Evolutionary conservation across 2,329 filamentous ascomycete species (phyloP).

Genomic region (Ophiocordyceps sinensis): DNA sequence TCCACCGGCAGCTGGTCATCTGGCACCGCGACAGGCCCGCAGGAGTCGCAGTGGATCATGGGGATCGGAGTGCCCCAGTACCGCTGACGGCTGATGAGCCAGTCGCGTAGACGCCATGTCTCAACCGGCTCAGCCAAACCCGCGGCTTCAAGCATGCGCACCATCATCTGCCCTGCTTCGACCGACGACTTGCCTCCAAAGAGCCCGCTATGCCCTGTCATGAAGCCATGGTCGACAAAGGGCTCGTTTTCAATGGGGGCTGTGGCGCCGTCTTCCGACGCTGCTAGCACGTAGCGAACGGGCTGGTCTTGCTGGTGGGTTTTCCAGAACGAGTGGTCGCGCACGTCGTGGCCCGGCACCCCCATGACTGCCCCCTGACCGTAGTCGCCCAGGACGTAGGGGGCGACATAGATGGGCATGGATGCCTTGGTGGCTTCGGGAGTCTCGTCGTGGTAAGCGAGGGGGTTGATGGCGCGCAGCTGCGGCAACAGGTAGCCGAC

Average conservation of each 20-base stretch:
- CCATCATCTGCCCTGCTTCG: conserved; percentile 46
- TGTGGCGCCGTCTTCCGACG: conserved; percentile 32
- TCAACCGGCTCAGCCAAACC: conserved; percentile 47
- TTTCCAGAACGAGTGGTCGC: conserved; percentile 71
- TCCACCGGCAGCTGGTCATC: conserved; percentile 61
- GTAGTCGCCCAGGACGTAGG: conserved; percentile 75
- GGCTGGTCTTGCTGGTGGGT: conserved; percentile 47
- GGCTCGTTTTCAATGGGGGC: conserved; percentile 33
- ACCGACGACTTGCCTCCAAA: conserved; percentile 50
- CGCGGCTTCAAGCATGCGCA: conserved; percentile 39
- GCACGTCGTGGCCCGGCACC: conserved; percentile 69
- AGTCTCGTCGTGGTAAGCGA: conserved; percentile 39
- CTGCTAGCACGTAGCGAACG: conserved; percentile 47
- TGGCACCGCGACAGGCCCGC: conserved; percentile 68
- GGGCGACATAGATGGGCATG: conserved; percentile 66
- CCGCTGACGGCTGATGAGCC: conserved; percentile 81
- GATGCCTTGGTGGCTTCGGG: conserved; percentile 37
- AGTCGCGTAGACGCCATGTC: conserved; percentile 73
- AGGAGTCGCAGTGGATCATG: conserved; percentile 65
- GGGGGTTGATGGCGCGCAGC: conserved; percentile 49
- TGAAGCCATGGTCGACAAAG: conserved; percentile 49
- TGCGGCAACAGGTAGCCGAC: conserved; percentile 53
- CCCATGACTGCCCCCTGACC: conserved; percentile 86
- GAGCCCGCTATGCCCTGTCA: conserved; percentile 50
- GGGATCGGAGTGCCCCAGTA: conserved; percentile 90